Evolutionary conservation across 768 basidiomycete genomes (phyloP).

Genomic region (Pisolithus orientalis): DNA sequence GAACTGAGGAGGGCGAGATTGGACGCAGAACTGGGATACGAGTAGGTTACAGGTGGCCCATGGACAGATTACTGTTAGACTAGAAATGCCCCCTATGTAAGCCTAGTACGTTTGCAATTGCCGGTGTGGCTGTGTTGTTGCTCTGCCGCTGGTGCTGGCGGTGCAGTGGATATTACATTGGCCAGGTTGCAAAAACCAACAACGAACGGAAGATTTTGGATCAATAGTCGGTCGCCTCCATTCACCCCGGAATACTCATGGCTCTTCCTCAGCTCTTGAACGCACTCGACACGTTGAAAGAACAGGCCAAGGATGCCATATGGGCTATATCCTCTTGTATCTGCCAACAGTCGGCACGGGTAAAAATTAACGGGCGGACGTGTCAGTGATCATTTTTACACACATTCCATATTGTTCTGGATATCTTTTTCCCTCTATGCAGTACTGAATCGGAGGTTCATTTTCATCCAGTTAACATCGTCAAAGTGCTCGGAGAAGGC

Average conservation of each 20-base stretch:
- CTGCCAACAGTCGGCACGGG: slow-evolving; percentile 73
- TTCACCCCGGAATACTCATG: slow-evolving; percentile 13
- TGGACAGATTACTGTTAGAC: too few relatives aligned
- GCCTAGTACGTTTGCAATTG: too few relatives aligned
- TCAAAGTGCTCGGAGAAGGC: slow-evolving; percentile 92
- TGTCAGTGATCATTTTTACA: slow-evolving; percentile 46
- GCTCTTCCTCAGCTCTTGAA: slow-evolving; percentile 29
- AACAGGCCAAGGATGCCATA: slow-evolving; percentile 76
- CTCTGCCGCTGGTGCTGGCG: too few relatives aligned
- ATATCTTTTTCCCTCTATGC: neutral
- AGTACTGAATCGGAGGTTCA: neutral
- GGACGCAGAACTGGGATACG: slow-evolving; percentile 58
- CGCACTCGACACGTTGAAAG: slow-evolving; percentile 53
- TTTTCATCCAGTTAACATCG: slow-evolving; percentile 63
- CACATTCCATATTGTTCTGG: slow-evolving; percentile 1
- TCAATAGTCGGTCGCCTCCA: neutral
- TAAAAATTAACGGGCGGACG: slow-evolving; percentile 94
- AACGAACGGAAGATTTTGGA: neutral
- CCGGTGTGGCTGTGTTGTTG: slow-evolving; percentile 3
- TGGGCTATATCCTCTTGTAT: slow-evolving; percentile 78
- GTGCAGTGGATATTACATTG: too few relatives aligned
- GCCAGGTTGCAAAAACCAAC: too few relatives aligned
- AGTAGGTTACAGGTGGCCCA: slow-evolving; percentile 16
- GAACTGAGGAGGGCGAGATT: slow-evolving; percentile 54
- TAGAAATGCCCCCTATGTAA: too few relatives aligned